Evolutionary conservation across 176 grass and related monocot genomes (phyloP).

Genomic region (Cenchrus fungigraminus): DNA sequence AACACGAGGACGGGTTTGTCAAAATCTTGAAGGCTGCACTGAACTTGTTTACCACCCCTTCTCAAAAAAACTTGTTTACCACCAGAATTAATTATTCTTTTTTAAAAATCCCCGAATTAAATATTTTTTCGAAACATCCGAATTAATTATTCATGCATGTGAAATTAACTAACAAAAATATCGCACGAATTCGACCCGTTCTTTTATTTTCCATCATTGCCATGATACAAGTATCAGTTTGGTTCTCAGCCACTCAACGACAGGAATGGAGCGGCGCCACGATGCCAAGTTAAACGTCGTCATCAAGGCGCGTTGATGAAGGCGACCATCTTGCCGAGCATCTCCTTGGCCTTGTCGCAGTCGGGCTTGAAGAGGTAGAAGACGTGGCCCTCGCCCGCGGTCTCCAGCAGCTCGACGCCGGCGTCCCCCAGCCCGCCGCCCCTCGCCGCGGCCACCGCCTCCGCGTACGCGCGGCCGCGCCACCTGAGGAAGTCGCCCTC

Average conservation of each 20-base stretch:
- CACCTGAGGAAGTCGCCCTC: constrained; percentile 56
- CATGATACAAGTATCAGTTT: neutral
- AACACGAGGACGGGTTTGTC: neutral
- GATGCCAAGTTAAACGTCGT: neutral
- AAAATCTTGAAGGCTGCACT: neutral
- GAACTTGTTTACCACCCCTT: neutral
- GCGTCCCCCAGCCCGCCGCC: neutral
- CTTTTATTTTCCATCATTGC: neutral
- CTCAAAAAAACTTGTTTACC: too few species aligned
- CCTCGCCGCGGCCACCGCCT: constrained; percentile 39
- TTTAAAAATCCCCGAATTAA: too few species aligned
- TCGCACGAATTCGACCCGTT: neutral
- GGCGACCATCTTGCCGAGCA: constrained; percentile 39
- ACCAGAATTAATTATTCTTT: too few species aligned
- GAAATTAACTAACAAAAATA: neutral
- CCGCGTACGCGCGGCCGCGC: constrained; percentile 49
- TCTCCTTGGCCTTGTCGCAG: constrained; percentile 51
- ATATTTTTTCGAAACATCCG: too few species aligned
- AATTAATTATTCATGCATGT: too few species aligned
- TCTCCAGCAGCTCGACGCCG: constrained; percentile 45
- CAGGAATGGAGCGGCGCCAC: too few species aligned
- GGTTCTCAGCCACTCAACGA: neutral
- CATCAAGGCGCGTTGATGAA: constrained; percentile 49
- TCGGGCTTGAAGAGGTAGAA: constrained; percentile 56
- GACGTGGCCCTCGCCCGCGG: constrained; percentile 48